Conservation (phyloP, 257 asterid genomes). For the Coffea eugenioides region DNA sequence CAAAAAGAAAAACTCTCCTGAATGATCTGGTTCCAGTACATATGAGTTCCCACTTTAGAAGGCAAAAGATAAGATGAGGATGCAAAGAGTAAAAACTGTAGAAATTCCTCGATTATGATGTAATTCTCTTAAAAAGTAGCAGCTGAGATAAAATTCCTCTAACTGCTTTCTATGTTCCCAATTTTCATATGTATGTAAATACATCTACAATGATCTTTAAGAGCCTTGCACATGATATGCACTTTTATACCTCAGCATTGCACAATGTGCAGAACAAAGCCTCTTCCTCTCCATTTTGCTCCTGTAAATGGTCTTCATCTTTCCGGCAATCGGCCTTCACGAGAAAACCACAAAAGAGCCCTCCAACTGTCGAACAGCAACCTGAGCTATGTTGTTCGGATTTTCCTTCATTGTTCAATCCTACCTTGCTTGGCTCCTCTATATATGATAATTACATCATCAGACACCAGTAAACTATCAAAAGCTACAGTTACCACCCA, state of each 20-base stretch:
- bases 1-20: conserved; percentile 18
- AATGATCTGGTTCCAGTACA: conserved; percentile 15
- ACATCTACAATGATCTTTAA: background rate
- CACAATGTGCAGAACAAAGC: conserved; percentile 95
- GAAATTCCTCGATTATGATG: background rate
- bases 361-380: conserved; percentile 58
- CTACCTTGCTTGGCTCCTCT: conserved; percentile 64
- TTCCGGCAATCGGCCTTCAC: conserved; percentile 80
- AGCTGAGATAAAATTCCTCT: background rate
- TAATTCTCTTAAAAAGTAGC: background rate
- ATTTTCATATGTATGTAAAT: background rate
- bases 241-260: conserved; percentile 75
- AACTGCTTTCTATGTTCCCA: background rate
- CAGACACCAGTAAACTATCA: conserved; percentile 29
- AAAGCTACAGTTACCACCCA: background rate
- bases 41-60: background rate
- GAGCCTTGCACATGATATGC: background rate
- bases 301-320: conserved; percentile 50
- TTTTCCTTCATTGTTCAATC: conserved; percentile 49
- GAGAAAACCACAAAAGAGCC: conserved; percentile 65
- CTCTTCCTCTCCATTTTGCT: conserved; percentile 73
- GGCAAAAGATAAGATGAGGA: background rate
- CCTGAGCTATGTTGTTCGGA: conserved; percentile 39
- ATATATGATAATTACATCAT: conserved; percentile 46
- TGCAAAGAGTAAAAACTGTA: background rate